phyloP scores from a whole-genome alignment of 2,329 filamentous ascomycete species.

The Sclerotinia minor region DNA sequence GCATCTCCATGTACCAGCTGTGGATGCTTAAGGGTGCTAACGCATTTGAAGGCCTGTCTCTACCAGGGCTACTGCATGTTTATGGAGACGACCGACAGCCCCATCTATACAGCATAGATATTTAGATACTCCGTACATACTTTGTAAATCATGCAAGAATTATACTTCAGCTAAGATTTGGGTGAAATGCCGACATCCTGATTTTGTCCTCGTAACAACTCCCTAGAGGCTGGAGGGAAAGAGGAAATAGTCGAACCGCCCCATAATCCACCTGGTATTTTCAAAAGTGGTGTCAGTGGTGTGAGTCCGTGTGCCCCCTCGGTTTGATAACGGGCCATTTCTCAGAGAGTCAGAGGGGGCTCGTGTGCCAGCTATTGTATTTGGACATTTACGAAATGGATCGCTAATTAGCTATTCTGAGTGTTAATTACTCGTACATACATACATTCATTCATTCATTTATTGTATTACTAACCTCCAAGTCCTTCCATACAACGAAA shows the following conservation, averaged over 20 bases:
- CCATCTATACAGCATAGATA: no score
- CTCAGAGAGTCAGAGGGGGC: not conserved
- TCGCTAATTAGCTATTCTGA: not conserved
- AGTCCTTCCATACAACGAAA: not conserved
- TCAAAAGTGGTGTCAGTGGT: no score
- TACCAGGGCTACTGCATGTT: constrained; percentile 6
- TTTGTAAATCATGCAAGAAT: constrained; percentile 1
- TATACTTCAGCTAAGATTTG: not conserved
- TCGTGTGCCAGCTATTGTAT: not conserved
- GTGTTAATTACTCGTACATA: no score
- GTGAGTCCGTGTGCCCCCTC: not conserved
- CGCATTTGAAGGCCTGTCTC: constrained; percentile 2
- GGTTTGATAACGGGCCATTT: not conserved
- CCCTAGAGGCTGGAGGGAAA: no score
- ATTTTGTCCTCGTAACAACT: no score
- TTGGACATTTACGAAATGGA: not conserved
- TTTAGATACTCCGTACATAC: no score
- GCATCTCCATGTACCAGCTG: not conserved
- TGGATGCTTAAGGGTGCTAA: not conserved
- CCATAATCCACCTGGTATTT: no score
- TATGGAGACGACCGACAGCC: not conserved
- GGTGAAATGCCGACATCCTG: not conserved
- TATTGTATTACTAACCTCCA: not conserved
- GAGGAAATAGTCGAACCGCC: no score
- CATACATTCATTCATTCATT: no score